Percentiles rank a stretch among this genome's conserved stretches.
Evolutionary conservation across 2,329 filamentous ascomycete genomes (phyloP).

Genomic region (Coniochaeta sp.): DNA sequence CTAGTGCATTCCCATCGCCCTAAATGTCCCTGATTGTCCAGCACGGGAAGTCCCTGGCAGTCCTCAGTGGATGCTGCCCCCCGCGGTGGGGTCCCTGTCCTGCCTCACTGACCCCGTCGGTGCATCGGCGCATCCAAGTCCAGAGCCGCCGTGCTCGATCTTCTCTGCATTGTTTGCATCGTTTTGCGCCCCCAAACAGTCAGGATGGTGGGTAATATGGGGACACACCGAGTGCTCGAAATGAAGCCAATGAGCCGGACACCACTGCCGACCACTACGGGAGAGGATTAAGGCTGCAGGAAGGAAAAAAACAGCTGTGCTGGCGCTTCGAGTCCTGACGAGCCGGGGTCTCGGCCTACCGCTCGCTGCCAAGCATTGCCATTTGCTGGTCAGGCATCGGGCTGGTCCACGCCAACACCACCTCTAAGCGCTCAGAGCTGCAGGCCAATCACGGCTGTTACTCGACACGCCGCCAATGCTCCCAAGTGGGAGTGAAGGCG

Average conservation of each 20-base stretch:
- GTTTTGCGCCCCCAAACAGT: background rate
- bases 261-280: background rate
- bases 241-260: background rate
- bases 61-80: background rate
- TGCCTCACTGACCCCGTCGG: background rate
- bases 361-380: background rate
- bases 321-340: conserved; percentile 2
- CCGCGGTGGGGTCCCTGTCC: background rate
- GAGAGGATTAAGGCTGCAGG: background rate
- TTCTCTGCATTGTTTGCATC: background rate
- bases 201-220: background rate
- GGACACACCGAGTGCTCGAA: background rate
- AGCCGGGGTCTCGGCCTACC: background rate
- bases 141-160: background rate
- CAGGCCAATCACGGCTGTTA: conserved; percentile 15
- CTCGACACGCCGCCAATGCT: background rate
- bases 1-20: background rate
- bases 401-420: background rate
- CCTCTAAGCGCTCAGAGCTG: conserved; percentile 13
- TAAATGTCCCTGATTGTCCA: background rate
- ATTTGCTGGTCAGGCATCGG: too few species aligned
- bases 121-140: background rate
- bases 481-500: background rate
- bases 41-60: background rate
- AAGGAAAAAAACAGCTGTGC: background rate